Conservation (phyloP, 2,329 filamentous ascomycete genomes). For the Botrytis aclada region DNA sequence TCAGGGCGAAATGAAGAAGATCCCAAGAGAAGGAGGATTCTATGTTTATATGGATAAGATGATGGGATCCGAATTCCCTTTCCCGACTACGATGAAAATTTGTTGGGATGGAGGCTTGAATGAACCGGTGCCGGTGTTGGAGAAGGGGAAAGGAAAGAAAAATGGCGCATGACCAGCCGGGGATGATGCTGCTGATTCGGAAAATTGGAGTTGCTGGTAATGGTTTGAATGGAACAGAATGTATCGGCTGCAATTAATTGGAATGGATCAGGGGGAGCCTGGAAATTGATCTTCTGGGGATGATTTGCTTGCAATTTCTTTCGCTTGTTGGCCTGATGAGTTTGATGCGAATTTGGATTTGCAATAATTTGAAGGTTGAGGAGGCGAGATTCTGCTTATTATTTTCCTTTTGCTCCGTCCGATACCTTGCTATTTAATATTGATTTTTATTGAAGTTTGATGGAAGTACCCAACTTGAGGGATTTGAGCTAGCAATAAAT, state of each 20-base stretch:
- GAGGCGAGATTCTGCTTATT: not conserved
- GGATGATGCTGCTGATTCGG: not conserved
- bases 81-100: constrained; percentile 38
- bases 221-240: not conserved
- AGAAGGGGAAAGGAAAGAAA: constrained; percentile 3
- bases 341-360: not conserved
- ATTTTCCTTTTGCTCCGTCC: not conserved
- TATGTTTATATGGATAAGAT: constrained; percentile 22
- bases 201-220: constrained; percentile 5
- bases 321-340: not conserved
- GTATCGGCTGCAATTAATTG: not conserved
- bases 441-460: not conserved
- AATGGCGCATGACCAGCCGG: not conserved
- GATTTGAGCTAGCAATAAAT: not conserved
- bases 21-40: constrained; percentile 17
- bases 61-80: constrained; percentile 54
- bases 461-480: not conserved
- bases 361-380: not conserved
- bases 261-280: not conserved
- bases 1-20: constrained; percentile 23
- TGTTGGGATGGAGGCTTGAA: constrained; percentile 27
- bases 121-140: not conserved
- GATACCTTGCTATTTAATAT: not conserved
- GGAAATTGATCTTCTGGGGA: too few species aligned
- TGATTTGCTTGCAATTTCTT: not conserved